Conservation (phyloP, 345 rosid genomes). For the Camelina neglecta region DNA sequence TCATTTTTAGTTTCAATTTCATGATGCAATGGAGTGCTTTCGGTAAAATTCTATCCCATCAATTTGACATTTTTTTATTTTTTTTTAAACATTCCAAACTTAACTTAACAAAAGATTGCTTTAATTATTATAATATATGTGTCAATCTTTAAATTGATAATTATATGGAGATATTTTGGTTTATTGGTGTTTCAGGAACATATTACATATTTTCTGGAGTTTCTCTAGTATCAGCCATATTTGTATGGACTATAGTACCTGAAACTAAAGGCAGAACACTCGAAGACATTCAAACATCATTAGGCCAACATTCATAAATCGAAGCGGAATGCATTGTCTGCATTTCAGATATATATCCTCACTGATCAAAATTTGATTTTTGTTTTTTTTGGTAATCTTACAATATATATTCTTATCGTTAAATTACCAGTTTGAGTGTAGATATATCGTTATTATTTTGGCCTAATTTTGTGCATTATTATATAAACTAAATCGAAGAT, state of each 20-base stretch:
- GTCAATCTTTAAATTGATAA: not conserved
- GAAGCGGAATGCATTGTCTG: not conserved
- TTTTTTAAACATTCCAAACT: not conserved
- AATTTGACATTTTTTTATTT: not conserved
- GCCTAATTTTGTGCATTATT: not conserved
- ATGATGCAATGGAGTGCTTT: conserved; percentile 55
- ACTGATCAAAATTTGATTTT: too few relatives aligned
- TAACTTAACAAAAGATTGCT: not conserved
- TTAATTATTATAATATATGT: not conserved
- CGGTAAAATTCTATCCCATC: conserved; percentile 18
- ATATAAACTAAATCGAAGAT: conserved; percentile 52
- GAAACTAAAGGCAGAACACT: conserved; percentile 62
- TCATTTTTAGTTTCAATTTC: conserved; percentile 56
- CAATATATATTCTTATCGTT: too few relatives aligned
- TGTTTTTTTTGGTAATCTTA: too few relatives aligned
- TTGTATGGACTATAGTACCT: conserved; percentile 50
- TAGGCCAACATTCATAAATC: conserved; percentile 12
- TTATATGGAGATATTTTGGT: not conserved
- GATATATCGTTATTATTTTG: too few relatives aligned
- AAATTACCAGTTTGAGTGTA: too few relatives aligned
- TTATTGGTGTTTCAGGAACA: conserved; percentile 40
- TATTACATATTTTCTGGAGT: conserved; percentile 49
- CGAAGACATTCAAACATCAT: conserved; percentile 59
- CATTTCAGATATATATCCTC: too few relatives aligned
- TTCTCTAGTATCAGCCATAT: conserved; percentile 37